Percentiles rank a stretch among this genome's conserved stretches.
phyloP scores from a whole-genome alignment of 805 yeast species.

The Yarrowia sp. region DNA sequence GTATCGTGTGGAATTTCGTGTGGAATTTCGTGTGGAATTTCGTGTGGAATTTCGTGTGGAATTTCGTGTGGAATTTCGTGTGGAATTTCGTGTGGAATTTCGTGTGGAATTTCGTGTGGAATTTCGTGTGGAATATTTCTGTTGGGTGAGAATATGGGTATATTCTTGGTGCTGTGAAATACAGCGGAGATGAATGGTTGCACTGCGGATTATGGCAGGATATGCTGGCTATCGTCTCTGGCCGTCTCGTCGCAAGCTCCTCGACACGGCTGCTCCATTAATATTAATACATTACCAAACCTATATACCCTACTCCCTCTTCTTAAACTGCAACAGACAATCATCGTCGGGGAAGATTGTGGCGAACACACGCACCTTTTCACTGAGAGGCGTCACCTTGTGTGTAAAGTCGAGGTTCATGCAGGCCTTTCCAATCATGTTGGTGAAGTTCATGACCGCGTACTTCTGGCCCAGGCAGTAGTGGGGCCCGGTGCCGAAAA shows the following conservation, averaged over 20 bases:
- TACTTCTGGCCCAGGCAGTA: slow-evolving; percentile 93
- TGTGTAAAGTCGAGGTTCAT: slow-evolving; percentile 79
- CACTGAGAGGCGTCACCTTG: slow-evolving; percentile 76
- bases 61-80: too few species aligned
- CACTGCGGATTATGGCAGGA: too few species aligned
- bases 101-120: too few species aligned
- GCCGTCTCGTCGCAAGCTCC: slow-evolving; percentile 5
- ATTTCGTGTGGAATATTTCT: too few species aligned
- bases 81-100: too few species aligned
- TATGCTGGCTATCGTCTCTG: too few species aligned
- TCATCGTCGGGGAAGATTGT: slow-evolving; percentile 98
- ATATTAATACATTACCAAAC: neutral
- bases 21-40: too few species aligned
- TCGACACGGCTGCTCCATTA: neutral
- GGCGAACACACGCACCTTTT: slow-evolving; percentile 93
- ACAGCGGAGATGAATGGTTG: too few species aligned
- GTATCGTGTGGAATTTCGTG: too few species aligned
- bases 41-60: too few species aligned
- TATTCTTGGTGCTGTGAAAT: too few species aligned
- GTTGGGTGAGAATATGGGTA: too few species aligned
- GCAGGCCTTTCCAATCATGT: slow-evolving; percentile 86
- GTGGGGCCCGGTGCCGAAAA: slow-evolving; percentile 96
- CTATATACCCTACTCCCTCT: slow-evolving; percentile 14
- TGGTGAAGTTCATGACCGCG: slow-evolving; percentile 85
- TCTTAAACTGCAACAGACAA: slow-evolving; percentile 65